Evolutionary conservation across 768 basidiomycete species (phyloP).

Genomic region (Suillus subalutaceus): DNA sequence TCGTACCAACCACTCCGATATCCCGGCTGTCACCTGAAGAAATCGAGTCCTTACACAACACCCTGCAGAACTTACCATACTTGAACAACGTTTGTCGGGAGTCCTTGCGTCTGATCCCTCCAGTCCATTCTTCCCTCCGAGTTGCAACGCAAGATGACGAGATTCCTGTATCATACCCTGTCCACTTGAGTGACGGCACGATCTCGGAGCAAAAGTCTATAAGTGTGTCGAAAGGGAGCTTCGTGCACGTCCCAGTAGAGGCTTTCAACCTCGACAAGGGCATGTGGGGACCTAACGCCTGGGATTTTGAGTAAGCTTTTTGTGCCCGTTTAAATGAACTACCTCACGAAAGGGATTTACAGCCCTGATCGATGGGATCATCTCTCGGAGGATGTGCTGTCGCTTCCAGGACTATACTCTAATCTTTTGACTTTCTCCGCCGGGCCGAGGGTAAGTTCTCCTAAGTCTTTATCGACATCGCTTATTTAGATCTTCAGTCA

Average conservation of each 20-base stretch:
- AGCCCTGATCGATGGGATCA: conserved; percentile 85
- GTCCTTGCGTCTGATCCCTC: conserved; percentile 75
- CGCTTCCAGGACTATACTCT: conserved; percentile 71
- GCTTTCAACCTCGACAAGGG: conserved; percentile 77
- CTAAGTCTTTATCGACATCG: not conserved
- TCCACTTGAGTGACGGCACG: conserved; percentile 53
- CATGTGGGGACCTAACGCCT: conserved; percentile 82
- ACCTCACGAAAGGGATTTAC: conserved; percentile 6
- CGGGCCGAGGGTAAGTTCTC: conserved; percentile 69
- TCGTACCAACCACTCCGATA: conserved; percentile 44
- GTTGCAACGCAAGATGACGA: conserved; percentile 79
- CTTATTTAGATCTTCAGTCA: conserved; percentile 47
- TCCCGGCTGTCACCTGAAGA: conserved; percentile 63
- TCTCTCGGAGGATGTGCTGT: conserved; percentile 67
- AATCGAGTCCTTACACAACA: conserved; percentile 58
- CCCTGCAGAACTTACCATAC: conserved; percentile 63
- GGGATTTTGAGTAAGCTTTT: conserved; percentile 71
- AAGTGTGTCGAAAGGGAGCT: conserved; percentile 64
- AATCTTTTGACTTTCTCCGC: conserved; percentile 79
- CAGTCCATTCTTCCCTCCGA: conserved; percentile 80
- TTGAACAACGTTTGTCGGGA: conserved; percentile 80
- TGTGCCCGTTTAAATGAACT: not conserved
- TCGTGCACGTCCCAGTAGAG: conserved; percentile 79
- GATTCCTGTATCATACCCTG: conserved; percentile 69
- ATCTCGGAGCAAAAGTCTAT: conserved; percentile 46